A percentile compares a stretch with the other conserved stretches of the same genome.
Evolutionary conservation across 306 rosid species (phyloP).

Genomic region (Cucumis sativus): DNA sequence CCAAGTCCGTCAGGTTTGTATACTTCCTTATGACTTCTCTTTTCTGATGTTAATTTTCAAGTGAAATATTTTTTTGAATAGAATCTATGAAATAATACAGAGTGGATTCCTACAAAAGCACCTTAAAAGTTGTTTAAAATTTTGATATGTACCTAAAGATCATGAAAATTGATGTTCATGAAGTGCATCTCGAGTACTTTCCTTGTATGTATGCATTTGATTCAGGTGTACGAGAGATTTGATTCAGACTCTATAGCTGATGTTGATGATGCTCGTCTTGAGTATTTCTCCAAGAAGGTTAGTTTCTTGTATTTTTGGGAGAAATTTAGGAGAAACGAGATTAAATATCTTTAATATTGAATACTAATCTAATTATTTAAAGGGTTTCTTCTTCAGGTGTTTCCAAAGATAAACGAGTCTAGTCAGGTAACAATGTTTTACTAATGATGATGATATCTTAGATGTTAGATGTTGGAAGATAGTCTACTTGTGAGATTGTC

Average conservation of each 20-base stretch:
- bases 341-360: neutral
- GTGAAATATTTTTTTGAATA: neutral
- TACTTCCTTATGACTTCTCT: constrained; percentile 7
- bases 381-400: constrained; percentile 43
- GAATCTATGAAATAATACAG: neutral
- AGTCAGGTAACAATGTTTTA: constrained; percentile 38
- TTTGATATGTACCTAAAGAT: neutral
- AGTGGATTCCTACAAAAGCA: neutral
- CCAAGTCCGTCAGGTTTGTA: constrained; percentile 58
- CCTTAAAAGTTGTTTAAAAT: neutral
- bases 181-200: constrained; percentile 63
- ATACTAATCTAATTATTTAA: neutral
- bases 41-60: neutral
- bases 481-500: neutral
- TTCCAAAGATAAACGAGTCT: constrained; percentile 73
- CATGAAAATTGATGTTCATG: constrained; percentile 32
- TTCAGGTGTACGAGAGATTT: constrained; percentile 66
- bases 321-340: neutral
- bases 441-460: neutral
- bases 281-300: constrained; percentile 73
- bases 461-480: neutral
- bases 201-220: neutral
- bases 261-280: constrained; percentile 76
- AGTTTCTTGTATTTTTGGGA: neutral
- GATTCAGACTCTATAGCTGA: constrained; percentile 44